Evolutionary conservation across 83 land plant genomes (phyloP), one percentile per base, ranked within the genome.

Genomic region (Thuja plicata): DNA sequence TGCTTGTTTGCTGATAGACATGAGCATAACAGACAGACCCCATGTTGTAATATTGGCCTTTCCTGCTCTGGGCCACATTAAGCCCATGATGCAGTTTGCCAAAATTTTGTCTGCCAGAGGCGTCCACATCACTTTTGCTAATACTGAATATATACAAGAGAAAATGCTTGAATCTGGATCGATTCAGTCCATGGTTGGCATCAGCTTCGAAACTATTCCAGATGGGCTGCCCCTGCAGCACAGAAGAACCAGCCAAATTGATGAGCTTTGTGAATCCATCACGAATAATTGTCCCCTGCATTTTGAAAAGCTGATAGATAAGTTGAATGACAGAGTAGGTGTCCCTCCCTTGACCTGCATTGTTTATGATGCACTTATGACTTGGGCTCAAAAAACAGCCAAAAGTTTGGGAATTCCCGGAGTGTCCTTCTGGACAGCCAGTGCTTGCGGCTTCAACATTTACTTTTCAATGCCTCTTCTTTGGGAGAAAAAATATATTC

Each of bases 51-150:
- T 54, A 3, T 54, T 54, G 57, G 57, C 86, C 13, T 84, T 84
- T 35, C 86, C 86, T 84, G 57, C 86, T 27, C 57, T 10, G 86
- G 86, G 86, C 5, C 86, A 84, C 15, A 3, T 84, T 35, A 84
- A 84, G 11, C 86, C 57, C 46, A 15, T 84, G 46, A 84, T 84
- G 86, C 24, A 84, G 86, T 35, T 84, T 35, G 1, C 86, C 54
- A 37, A 84, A 46, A 19, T 40, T 46, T 24, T 89, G 85, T 54
- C 37, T 0, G 48, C 38, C 66, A 32, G 12, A 6, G 4, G 8
- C 27, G 86, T 91, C 79, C 85, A 89, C 88, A 89, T 91, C 50
- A 91, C 92, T 62, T 89, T 89, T 86, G 88, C 89, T 48, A 80
- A 78, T 43, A 91, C 90, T 16, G 60, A 86, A 57, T 91, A 34